Evolutionary conservation across 1,284 basidiomycete species (phyloP), one percentile per base, ranked within the genome.

Genomic region (Microbotryum lychnidis-dioicae): DNA sequence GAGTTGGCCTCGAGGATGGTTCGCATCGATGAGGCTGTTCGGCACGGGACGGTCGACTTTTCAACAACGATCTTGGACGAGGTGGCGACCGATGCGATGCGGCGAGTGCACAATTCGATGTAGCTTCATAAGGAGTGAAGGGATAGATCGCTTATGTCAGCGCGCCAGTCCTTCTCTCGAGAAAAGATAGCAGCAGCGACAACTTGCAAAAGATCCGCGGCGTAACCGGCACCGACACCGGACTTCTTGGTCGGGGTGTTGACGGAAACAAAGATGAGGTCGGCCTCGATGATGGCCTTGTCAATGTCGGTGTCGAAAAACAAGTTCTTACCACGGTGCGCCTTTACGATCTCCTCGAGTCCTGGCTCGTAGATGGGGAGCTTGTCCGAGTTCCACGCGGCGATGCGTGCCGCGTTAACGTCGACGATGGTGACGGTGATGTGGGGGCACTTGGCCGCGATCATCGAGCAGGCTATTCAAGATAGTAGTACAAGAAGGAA

Each of bases 181-280:
- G 25, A 25, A 50, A 31, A 52, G 44, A 60, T 14, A 27, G 54
- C 0, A 31, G n/a, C 31, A 23, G 31, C 23, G 33, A n/a, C 6
- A 29, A 77, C 85, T 73, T 71, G 94, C 91, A 93, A 93, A 73
- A 98, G 84, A 80, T 98, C 94, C 67, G 94, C 94, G 64, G 94
- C 94, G 77, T 88, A 97, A 64, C 94, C 94, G 67, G 92, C 92
- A 71, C 96, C 96, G 61, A 98, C 87, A 78, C 94, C 96, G 52
- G 82, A 84, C 82, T 94, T 97, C 83, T 98, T 98, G 65, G 96
- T 98, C 52, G 96, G 94, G 37, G 96, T 98, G 80, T 97, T 97
- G 73, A 93, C 78, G 37, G 77, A 78, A 61, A 82, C 80, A 71
- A 82, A 82, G 75, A 82, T 80, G 64, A 82, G 75, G 73, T 98